phyloP scores from a whole-genome alignment of 352 stramenopile species.

The Phytophthora idaei region DNA sequence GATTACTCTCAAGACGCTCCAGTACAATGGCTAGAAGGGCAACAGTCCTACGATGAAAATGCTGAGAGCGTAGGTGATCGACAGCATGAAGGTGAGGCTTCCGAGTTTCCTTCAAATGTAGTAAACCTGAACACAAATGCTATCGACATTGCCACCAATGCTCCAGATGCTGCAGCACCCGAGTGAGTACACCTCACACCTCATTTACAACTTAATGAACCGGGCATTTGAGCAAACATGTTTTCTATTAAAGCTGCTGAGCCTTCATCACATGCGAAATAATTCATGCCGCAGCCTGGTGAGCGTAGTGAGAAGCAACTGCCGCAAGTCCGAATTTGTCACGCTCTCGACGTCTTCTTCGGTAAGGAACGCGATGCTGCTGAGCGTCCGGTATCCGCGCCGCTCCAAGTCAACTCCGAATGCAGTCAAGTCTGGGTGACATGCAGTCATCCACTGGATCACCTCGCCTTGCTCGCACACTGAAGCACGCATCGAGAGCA shows the following conservation, averaged over 20 bases:
- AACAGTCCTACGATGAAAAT: not conserved
- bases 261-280: slow-evolving; percentile 73
- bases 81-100: not conserved
- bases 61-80: not conserved
- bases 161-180: not conserved
- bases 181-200: not conserved
- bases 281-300: slow-evolving; percentile 76
- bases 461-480: slow-evolving; percentile 83
- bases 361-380: slow-evolving; percentile 84
- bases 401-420: slow-evolving; percentile 68
- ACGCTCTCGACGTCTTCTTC: slow-evolving; percentile 64
- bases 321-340: slow-evolving; percentile 37
- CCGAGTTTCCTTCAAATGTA: not conserved
- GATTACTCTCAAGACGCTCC: slow-evolving; percentile 5
- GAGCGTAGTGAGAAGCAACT: slow-evolving; percentile 69
- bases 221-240: not conserved
- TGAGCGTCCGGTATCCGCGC: slow-evolving; percentile 72
- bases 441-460: slow-evolving; percentile 87
- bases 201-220: slow-evolving; percentile 10
- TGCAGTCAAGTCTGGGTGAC: slow-evolving; percentile 61
- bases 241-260: slow-evolving; percentile 25
- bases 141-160: not conserved
- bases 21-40: slow-evolving; percentile 9
- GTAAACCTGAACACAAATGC: not conserved
- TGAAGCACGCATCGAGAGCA: slow-evolving; percentile 20